Evolutionary conservation across 2,329 filamentous ascomycete genomes (phyloP).

Genomic region (Cordyceps tenuipes): DNA sequence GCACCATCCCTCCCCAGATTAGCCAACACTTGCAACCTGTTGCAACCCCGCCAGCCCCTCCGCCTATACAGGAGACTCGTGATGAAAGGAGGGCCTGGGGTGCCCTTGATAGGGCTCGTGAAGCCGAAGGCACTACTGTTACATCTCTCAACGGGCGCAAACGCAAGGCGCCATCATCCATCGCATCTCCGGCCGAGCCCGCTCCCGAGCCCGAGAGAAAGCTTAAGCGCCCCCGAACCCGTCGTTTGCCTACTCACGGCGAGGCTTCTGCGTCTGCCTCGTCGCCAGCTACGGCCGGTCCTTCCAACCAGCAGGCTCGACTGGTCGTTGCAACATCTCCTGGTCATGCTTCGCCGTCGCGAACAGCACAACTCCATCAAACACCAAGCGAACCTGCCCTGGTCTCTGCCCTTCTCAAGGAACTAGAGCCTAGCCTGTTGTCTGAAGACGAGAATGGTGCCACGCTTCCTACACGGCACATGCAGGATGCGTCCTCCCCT

Average conservation of each 20-base stretch:
- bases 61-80: constrained; percentile 54
- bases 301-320: constrained; percentile 10
- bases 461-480: constrained; percentile 22
- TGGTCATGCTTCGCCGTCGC: not conserved
- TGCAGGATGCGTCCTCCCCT: constrained; percentile 45
- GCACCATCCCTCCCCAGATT: constrained; percentile 47
- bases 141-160: constrained; percentile 52
- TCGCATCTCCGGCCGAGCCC: constrained; percentile 61
- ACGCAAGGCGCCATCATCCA: constrained; percentile 63
- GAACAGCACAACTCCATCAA: not conserved
- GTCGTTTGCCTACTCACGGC: constrained; percentile 46
- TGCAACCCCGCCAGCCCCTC: constrained; percentile 22
- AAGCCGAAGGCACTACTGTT: constrained; percentile 46
- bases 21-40: constrained; percentile 52
- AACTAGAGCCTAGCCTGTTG: constrained; percentile 63
- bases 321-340: constrained; percentile 12
- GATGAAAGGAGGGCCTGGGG: constrained; percentile 86
- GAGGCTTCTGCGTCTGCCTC: constrained; percentile 38
- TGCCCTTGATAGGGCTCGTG: constrained; percentile 76
- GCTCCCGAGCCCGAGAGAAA: constrained; percentile 68
- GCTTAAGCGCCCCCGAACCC: constrained; percentile 78
- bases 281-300: constrained; percentile 23
- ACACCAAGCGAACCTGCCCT: constrained; percentile 60
- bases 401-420: constrained; percentile 75
- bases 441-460: constrained; percentile 45